Evolutionary conservation across 1,139 yeast genomes (phyloP).

Genomic region (Magnusiomyces ingens): DNA sequence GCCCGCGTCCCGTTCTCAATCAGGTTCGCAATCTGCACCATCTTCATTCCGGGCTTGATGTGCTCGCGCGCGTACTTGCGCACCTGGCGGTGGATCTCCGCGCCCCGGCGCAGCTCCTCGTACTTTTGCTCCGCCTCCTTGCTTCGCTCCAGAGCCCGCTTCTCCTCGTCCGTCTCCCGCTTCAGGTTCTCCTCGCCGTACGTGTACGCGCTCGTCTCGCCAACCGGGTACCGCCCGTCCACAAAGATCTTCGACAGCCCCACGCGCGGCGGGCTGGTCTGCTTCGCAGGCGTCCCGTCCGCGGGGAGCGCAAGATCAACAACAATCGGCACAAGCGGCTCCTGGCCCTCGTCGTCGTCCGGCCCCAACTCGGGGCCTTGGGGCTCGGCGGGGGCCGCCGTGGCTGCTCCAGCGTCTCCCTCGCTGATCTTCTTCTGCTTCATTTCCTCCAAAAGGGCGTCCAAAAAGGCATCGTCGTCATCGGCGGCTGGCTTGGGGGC

Average conservation of each 20-base stretch:
- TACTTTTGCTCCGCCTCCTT: conserved; percentile 45
- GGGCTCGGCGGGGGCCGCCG: not conserved
- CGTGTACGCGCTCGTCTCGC: conserved; percentile 53
- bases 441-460: conserved; percentile 2
- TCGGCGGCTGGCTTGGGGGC: conserved; percentile 2
- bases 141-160: conserved; percentile 69
- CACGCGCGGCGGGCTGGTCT: conserved; percentile 15
- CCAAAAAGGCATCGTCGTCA: conserved; percentile 8
- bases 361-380: not conserved
- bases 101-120: conserved; percentile 92
- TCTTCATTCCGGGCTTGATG: conserved; percentile 86
- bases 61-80: conserved; percentile 69
- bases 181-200: conserved; percentile 56
- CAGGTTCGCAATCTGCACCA: conserved; percentile 82
- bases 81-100: conserved; percentile 90
- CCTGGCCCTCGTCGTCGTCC: conserved; percentile 5
- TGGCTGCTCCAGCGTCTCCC: not conserved
- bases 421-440: not conserved
- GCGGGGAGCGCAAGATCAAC: not conserved
- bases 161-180: conserved; percentile 82
- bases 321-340: not conserved
- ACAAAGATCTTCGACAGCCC: conserved; percentile 10
- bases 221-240: conserved; percentile 60
- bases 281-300: conserved; percentile 7
- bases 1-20: conserved; percentile 81